Evolutionary conservation across 139 green algal genomes (phyloP).

Genomic region (Yamagishiella unicocca): DNA sequence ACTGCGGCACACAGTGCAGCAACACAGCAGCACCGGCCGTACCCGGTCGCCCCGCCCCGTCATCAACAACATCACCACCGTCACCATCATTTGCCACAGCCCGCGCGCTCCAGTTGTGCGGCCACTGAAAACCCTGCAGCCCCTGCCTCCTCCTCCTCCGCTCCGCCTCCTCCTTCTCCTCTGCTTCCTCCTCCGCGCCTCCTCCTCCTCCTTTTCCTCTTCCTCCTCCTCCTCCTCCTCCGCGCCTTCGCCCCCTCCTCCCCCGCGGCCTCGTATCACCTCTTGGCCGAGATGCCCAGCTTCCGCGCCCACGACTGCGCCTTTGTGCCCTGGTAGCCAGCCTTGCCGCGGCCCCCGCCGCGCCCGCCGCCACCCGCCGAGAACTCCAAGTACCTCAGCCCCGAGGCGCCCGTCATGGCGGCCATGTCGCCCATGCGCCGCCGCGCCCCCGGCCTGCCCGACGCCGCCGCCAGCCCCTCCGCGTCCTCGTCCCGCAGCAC

Average conservation of each 20-base stretch:
- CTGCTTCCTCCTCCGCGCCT: neutral
- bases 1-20: too few relatives aligned
- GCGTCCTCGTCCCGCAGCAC: slow-evolving; percentile 60
- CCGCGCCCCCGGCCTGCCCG: slow-evolving; percentile 40
- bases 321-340: slow-evolving; percentile 31
- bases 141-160: neutral
- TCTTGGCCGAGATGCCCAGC: slow-evolving; percentile 20
- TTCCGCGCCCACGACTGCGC: slow-evolving; percentile 43
- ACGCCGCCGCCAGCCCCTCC: slow-evolving; percentile 35
- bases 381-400: slow-evolving; percentile 86
- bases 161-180: neutral
- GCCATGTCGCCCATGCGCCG: slow-evolving; percentile 78
- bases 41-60: too few relatives aligned
- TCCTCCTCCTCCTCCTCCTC: too few relatives aligned
- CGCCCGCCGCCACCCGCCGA: neutral
- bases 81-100: too few relatives aligned
- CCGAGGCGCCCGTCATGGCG: slow-evolving; percentile 82
- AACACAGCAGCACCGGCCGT: too few relatives aligned
- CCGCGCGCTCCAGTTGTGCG: too few relatives aligned
- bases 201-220: too few relatives aligned
- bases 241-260: too few relatives aligned
- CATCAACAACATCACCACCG: too few relatives aligned
- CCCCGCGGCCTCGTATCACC: neutral
- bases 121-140: neutral
- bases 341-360: neutral